These are phyloP conservation scores for Aspergillus tanneri DNA, from an alignment of 2,329 filamentous ascomycete species.

Conservation along the genomic window DNA sequence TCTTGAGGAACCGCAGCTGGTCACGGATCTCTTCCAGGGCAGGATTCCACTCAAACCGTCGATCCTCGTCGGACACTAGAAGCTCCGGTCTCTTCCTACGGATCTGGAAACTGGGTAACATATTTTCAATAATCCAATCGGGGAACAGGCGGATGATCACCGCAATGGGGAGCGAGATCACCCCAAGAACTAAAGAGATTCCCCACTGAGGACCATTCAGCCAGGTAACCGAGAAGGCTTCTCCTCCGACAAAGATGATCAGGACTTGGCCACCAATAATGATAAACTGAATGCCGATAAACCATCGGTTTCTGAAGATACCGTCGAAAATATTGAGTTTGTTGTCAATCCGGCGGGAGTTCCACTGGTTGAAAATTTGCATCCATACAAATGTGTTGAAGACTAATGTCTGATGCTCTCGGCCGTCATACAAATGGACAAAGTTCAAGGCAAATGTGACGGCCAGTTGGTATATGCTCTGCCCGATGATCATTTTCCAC, in stretches of 20 bases:
- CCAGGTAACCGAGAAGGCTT: constrained; percentile 62
- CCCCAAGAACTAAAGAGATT: constrained; percentile 66
- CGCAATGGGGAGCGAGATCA: constrained; percentile 66
- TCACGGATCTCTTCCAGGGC: constrained; percentile 63
- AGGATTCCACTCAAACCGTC: constrained; percentile 57
- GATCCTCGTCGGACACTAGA: constrained; percentile 48
- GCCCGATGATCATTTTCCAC: constrained; percentile 50
- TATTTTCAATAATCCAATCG: constrained; percentile 52
- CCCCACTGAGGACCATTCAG: constrained; percentile 68
- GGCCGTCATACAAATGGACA: constrained; percentile 32
- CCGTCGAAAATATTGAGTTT: constrained; percentile 48
- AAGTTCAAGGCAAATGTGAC: constrained; percentile 50
- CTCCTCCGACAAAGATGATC: constrained; percentile 69
- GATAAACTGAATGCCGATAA: constrained; percentile 62
- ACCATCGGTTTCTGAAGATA: constrained; percentile 45
- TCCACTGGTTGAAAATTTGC: constrained; percentile 54
- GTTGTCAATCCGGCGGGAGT: constrained; percentile 47
- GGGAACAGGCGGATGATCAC: constrained; percentile 61
- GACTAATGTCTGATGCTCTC: constrained; percentile 38
- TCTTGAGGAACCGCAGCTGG: constrained; percentile 63
- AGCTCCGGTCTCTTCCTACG: constrained; percentile 44
- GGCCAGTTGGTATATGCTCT: constrained; percentile 44
- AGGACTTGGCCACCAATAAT: constrained; percentile 70
- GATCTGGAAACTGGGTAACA: constrained; percentile 42
- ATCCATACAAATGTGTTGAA: constrained; percentile 51